These are phyloP conservation scores for Botryosphaeria dothidea DNA, from an alignment of 2,329 filamentous ascomycete genomes.

Conservation along the genomic window DNA sequence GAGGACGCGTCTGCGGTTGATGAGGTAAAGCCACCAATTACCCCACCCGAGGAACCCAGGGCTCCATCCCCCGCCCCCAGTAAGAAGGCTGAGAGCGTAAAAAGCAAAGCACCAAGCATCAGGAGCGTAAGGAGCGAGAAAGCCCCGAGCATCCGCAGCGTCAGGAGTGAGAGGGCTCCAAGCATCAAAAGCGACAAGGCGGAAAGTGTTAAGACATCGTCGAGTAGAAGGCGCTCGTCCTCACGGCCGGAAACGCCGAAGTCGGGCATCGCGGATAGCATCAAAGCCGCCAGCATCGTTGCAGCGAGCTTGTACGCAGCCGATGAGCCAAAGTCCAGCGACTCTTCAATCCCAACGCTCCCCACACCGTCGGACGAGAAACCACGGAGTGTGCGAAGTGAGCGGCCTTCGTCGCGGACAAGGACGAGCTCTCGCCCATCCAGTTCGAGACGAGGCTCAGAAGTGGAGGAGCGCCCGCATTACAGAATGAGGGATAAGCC, in stretches of 20 bases:
- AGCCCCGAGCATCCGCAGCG: background rate
- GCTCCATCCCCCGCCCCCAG: conserved; percentile 9
- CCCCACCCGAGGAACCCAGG: background rate
- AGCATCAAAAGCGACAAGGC: conserved; percentile 9
- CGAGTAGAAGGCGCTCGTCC: background rate
- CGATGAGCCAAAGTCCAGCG: background rate
- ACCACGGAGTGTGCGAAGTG: background rate
- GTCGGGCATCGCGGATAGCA: background rate
- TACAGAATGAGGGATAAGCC: conserved; percentile 17
- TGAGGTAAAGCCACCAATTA: background rate
- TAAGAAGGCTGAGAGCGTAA: conserved; percentile 9
- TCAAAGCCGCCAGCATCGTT: background rate
- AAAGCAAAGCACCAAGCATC: conserved; percentile 5
- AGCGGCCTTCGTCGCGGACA: conserved; percentile 1
- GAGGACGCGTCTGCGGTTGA: background rate
- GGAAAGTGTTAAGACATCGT: conserved; percentile 4
- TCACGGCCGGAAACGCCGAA: conserved; percentile 5
- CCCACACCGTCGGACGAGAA: background rate
- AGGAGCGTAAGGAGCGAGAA: background rate
- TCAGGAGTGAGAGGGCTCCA: background rate
- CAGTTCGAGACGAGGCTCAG: background rate
- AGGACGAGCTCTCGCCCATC: background rate
- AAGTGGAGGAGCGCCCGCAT: conserved; percentile 3
- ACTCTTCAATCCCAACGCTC: background rate
- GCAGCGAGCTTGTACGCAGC: background rate